These are phyloP conservation scores for Colletotrichum sp. DNA, from an alignment of 2,329 filamentous ascomycete species.

Conservation along the genomic window DNA sequence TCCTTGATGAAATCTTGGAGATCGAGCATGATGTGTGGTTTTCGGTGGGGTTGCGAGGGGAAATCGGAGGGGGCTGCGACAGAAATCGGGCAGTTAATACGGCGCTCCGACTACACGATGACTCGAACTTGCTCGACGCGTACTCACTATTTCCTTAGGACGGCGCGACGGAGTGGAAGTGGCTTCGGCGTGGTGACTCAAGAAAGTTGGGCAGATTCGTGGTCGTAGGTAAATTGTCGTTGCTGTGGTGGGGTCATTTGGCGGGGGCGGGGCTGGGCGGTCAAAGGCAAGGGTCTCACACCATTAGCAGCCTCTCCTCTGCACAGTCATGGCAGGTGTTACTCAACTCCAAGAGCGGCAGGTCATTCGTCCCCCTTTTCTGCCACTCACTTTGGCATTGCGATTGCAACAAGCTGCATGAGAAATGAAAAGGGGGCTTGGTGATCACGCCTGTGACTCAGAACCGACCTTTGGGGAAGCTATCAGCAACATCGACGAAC, in stretches of 20 bases:
- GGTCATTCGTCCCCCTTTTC: background rate
- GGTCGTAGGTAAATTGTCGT: constrained; percentile 18
- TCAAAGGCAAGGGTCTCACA: constrained; percentile 15
- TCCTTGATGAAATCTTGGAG: constrained; percentile 81
- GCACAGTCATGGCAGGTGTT: background rate
- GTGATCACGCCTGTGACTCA: background rate
- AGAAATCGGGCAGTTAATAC: background rate
- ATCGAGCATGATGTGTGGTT: constrained; percentile 66
- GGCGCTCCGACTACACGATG: background rate
- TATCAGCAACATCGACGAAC: background rate
- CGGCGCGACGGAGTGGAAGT: background rate
- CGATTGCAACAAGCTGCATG: background rate
- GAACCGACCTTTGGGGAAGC: background rate
- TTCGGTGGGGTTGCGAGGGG: background rate
- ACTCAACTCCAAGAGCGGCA: background rate
- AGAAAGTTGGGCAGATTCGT: background rate
- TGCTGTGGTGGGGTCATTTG: constrained; percentile 20
- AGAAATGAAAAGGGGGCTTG: background rate
- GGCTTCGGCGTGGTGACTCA: constrained; percentile 17
- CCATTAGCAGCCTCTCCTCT: background rate
- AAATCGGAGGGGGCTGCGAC: background rate
- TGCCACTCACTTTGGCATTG: background rate
- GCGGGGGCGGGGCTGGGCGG: constrained; percentile 22
- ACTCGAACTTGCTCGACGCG: background rate
- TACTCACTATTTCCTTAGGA: constrained; percentile 7